phyloP scores from a whole-genome alignment of 1,284 basidiomycete species.

The Ganoderma leucocontextum region DNA sequence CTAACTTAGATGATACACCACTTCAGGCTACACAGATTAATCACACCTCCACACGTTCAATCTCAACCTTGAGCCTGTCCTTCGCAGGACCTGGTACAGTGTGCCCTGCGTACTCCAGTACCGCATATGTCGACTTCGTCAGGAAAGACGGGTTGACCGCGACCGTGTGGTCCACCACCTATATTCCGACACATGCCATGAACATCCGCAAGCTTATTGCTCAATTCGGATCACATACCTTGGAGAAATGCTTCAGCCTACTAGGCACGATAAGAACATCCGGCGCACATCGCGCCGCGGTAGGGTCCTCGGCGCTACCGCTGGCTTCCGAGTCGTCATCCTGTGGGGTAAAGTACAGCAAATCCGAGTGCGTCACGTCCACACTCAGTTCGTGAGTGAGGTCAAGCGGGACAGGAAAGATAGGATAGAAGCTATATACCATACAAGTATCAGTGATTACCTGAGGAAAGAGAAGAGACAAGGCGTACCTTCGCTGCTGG shows the following conservation, averaged over 20 bases:
- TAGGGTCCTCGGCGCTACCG: constrained; percentile 39
- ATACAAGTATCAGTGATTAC: constrained; percentile 12
- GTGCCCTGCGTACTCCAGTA: constrained; percentile 47
- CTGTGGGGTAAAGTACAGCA: constrained; percentile 51
- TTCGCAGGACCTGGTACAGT: constrained; percentile 40
- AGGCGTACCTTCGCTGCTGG: constrained; percentile 81
- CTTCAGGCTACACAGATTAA: background rate
- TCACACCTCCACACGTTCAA: constrained; percentile 29
- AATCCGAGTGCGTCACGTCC: constrained; percentile 80
- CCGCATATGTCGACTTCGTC: constrained; percentile 63
- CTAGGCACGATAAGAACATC: constrained; percentile 89
- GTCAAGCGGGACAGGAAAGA: constrained; percentile 87
- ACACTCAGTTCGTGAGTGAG: constrained; percentile 84
- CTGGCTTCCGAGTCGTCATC: constrained; percentile 46
- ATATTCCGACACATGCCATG: constrained; percentile 19
- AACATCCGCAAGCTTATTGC: too few species aligned
- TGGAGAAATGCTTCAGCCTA: constrained; percentile 85
- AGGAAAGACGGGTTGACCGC: constrained; percentile 80
- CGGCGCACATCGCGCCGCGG: constrained; percentile 54
- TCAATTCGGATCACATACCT: constrained; percentile 57
- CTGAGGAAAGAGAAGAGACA: background rate
- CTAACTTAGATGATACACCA: background rate
- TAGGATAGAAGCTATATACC: constrained; percentile 84
- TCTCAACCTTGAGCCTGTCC: constrained; percentile 47
- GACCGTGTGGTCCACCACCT: constrained; percentile 73